A percentile compares a stretch with the other conserved stretches of the same genome.
Conservation (phyloP, 306 rosid species). For the Purshia tridentata region DNA sequence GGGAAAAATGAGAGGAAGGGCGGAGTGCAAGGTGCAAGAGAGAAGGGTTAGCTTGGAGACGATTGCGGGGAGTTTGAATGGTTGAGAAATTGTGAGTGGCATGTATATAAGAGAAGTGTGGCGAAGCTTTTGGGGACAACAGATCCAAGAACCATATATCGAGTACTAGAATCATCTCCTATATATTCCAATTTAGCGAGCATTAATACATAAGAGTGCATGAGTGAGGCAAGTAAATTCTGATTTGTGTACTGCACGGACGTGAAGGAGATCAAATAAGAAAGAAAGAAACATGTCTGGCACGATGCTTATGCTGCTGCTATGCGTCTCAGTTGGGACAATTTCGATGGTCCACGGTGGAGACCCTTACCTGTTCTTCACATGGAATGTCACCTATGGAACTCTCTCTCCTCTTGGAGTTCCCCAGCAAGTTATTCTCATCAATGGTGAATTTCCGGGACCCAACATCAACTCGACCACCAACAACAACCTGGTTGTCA, state of each 20-base stretch:
- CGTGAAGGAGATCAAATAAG: too few species aligned
- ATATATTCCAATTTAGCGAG: background rate
- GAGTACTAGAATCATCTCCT: background rate
- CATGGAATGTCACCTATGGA: slow-evolving; percentile 78
- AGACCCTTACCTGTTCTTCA: slow-evolving; percentile 68
- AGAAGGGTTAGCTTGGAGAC: background rate
- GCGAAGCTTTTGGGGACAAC: background rate
- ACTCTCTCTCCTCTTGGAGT: slow-evolving; percentile 73
- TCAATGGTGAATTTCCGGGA: slow-evolving; percentile 74
- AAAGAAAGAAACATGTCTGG: slow-evolving; percentile 4
- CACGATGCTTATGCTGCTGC: slow-evolving; percentile 22
- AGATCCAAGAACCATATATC: background rate
- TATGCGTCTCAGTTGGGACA: slow-evolving; percentile 38
- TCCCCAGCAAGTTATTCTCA: slow-evolving; percentile 86
- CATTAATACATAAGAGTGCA: background rate
- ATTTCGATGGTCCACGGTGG: slow-evolving; percentile 33
- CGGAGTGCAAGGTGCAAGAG: slow-evolving; percentile 34
- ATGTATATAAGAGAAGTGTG: slow-evolving; percentile 11
- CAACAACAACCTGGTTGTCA: slow-evolving; percentile 69
- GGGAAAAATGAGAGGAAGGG: slow-evolving; percentile 16
- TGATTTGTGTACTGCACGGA: too few species aligned
- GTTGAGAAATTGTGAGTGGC: slow-evolving; percentile 11
- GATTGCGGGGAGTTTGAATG: slow-evolving; percentile 24
- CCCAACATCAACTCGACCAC: slow-evolving; percentile 77
- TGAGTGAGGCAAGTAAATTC: too few species aligned